A percentile compares a stretch with the other conserved stretches of the same genome.
Conservation (phyloP, 148 eudicot species). For the Camellia granthamiana region DNA sequence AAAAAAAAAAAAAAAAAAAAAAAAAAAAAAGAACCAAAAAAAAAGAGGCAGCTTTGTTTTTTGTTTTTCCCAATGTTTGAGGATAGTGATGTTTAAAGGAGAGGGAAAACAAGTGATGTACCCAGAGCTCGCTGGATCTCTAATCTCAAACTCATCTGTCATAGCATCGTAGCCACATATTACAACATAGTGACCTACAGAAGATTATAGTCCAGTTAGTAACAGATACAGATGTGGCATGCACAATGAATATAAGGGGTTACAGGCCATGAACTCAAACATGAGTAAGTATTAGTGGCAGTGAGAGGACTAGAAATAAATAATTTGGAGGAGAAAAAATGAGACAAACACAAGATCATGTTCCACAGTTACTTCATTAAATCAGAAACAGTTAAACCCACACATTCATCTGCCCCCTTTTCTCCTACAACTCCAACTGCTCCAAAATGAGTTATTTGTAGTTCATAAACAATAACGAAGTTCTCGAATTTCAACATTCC, state of each 20-base stretch:
- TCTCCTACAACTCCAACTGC: not conserved
- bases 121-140: conserved; percentile 98
- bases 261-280: not conserved
- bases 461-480: no score
- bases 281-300: not conserved
- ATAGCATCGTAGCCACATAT: conserved; percentile 87
- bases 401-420: not conserved
- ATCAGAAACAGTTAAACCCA: not conserved
- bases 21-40: not conserved
- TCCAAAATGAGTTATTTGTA: not conserved
- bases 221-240: not conserved
- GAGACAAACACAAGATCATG: not conserved
- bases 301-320: not conserved
- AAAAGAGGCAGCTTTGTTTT: no score
- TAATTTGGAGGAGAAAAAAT: not conserved
- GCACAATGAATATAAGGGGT: not conserved
- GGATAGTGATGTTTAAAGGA: not conserved
- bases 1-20: no score
- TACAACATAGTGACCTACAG: conserved; percentile 83
- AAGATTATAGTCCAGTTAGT: conserved; percentile 18
- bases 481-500: no score
- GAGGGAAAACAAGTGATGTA: conserved; percentile 18
- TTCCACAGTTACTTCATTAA: not conserved
- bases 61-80: not conserved
- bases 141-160: conserved; percentile 86